These are phyloP conservation scores for Astrothelium subdiscretum DNA, from an alignment of 495 filamentous ascomycete species.

Conservation along the genomic window DNA sequence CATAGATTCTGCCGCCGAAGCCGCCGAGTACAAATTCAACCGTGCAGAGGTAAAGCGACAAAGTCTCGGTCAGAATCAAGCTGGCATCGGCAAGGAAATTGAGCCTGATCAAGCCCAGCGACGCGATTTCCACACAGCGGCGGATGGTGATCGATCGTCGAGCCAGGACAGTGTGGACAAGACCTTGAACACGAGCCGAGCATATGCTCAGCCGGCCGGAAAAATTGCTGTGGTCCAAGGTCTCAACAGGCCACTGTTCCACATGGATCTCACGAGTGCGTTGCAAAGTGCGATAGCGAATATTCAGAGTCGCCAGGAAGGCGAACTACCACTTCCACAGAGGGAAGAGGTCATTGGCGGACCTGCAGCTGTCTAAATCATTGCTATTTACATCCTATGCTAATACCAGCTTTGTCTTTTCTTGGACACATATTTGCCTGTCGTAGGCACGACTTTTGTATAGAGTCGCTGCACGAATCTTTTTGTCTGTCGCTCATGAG, in stretches of 20 bases:
- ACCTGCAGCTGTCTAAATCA: background rate
- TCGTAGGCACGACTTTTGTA: background rate
- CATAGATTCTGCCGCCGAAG: slow-evolving; percentile 50
- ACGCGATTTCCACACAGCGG: slow-evolving; percentile 28
- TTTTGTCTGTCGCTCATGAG: background rate
- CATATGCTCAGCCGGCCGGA: slow-evolving; percentile 22
- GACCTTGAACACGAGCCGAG: slow-evolving; percentile 36
- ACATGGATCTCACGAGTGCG: slow-evolving; percentile 85
- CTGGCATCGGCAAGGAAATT: background rate
- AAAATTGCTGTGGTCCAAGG: slow-evolving; percentile 65
- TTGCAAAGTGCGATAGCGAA: slow-evolving; percentile 81
- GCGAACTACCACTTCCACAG: background rate
- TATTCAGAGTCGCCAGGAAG: slow-evolving; percentile 38
- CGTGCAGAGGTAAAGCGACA: slow-evolving; percentile 36
- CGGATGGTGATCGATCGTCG: slow-evolving; percentile 9
- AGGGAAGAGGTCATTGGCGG: background rate
- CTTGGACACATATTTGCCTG: background rate
- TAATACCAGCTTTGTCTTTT: background rate
- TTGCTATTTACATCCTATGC: background rate
- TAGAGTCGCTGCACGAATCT: background rate
- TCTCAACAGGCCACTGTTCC: slow-evolving; percentile 83
- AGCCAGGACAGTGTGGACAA: slow-evolving; percentile 30
- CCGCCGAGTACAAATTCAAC: slow-evolving; percentile 46
- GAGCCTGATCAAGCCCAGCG: background rate
- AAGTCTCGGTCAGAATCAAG: background rate